Conservation (phyloP, 2,329 filamentous ascomycete genomes). For the Coleophoma cylindrospora region DNA sequence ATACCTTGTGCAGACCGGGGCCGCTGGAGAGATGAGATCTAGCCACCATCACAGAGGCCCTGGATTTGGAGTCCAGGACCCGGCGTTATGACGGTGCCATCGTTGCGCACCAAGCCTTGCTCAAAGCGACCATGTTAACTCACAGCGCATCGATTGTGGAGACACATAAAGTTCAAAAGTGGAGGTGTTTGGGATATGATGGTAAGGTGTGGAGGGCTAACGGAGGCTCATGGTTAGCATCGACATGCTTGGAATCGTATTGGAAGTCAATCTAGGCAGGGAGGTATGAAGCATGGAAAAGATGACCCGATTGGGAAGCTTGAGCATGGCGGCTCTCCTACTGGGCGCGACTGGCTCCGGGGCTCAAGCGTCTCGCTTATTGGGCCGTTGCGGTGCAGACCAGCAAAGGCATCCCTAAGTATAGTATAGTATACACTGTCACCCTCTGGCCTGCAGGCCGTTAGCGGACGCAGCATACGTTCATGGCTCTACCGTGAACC, state of each 20-base stretch:
- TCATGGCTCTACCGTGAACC: neutral
- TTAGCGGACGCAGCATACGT: conserved; percentile 19
- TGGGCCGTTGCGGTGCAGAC: neutral
- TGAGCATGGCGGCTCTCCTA: too few relatives aligned
- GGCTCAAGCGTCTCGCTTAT: conserved; percentile 10
- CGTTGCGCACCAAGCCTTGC: conserved; percentile 11
- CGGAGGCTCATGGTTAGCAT: neutral
- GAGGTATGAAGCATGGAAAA: conserved; percentile 22
- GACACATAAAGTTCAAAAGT: conserved; percentile 23
- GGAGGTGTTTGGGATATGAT: conserved; percentile 12
- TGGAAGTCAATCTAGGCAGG: conserved; percentile 14
- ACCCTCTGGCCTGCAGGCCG: conserved; percentile 3
- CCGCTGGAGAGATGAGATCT: conserved; percentile 7
- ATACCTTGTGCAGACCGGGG: conserved; percentile 14
- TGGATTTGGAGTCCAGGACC: conserved; percentile 5
- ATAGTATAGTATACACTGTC: too few relatives aligned
- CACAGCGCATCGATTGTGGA: conserved; percentile 20
- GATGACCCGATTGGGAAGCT: conserved; percentile 24
- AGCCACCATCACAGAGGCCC: conserved; percentile 12
- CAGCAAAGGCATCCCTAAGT: too few relatives aligned
- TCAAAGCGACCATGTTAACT: conserved; percentile 14
- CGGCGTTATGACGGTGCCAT: conserved; percentile 4
- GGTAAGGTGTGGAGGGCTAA: conserved; percentile 27
- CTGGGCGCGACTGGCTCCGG: neutral
- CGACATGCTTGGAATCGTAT: conserved; percentile 5